A percentile compares a stretch with the other conserved stretches of the same genome.
Evolutionary conservation across 2,329 filamentous ascomycete species (phyloP).

Genomic region (Hypoxylon sp.): DNA sequence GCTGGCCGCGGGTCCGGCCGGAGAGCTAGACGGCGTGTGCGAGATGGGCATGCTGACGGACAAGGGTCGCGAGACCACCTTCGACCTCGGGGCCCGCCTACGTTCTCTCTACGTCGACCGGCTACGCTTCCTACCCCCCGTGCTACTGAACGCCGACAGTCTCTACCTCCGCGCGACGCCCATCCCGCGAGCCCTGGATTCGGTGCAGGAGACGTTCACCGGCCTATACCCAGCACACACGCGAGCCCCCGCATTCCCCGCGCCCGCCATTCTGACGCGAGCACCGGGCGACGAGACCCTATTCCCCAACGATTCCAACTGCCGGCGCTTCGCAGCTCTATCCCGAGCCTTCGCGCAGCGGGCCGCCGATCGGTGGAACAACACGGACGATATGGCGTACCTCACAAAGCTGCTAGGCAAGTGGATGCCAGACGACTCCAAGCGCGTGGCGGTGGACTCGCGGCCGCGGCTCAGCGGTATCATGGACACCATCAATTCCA

Average conservation of each 20-base stretch:
- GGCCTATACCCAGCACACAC: constrained; percentile 77
- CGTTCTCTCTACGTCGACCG: constrained; percentile 82
- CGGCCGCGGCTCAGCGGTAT: constrained; percentile 89
- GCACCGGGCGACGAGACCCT: constrained; percentile 80
- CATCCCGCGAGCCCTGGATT: constrained; percentile 82
- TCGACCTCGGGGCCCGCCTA: constrained; percentile 76
- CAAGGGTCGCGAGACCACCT: constrained; percentile 79
- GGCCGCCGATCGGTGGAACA: constrained; percentile 81
- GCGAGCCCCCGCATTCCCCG: constrained; percentile 65
- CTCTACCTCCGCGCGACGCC: constrained; percentile 83
- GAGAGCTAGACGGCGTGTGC: constrained; percentile 85
- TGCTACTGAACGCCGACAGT: constrained; percentile 67
- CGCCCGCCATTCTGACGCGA: constrained; percentile 76
- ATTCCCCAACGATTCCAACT: constrained; percentile 83
- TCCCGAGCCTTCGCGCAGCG: constrained; percentile 79
- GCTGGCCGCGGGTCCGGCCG: constrained; percentile 76
- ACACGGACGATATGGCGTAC: constrained; percentile 85
- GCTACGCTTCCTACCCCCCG: constrained; percentile 77
- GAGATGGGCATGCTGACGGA: constrained; percentile 84
- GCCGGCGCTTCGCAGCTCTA: constrained; percentile 79
- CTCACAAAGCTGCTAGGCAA: constrained; percentile 82
- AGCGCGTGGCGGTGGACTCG: constrained; percentile 83
- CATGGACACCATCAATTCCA: constrained; percentile 94
- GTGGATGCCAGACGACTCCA: constrained; percentile 83
- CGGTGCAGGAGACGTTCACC: constrained; percentile 80